A percentile compares a stretch with the other conserved stretches of the same genome.
Conservation (phyloP, 176 grass and related monocot species). For the Avena sativa region DNA sequence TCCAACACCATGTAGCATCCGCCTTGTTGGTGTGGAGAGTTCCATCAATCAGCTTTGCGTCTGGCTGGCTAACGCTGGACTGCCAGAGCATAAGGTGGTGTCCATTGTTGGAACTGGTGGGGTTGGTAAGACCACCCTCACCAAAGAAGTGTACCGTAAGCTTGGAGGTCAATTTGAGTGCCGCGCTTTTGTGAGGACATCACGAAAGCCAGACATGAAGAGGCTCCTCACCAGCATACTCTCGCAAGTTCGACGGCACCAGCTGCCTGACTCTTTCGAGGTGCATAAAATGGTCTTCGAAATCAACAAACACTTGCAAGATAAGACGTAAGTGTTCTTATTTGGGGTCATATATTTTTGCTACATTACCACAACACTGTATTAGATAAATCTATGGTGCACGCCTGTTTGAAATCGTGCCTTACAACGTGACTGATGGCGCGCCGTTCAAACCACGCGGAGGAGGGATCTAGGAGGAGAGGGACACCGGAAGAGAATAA, state of each 20-base stretch:
- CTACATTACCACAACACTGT: too few species aligned
- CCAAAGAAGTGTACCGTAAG: not conserved
- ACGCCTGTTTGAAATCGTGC: too few species aligned
- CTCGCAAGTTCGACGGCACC: not conserved
- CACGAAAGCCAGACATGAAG: constrained; percentile 29
- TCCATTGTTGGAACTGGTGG: constrained; percentile 18
- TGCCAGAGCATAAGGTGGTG: not conserved
- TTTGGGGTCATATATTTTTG: too few species aligned
- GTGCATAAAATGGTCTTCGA: not conserved
- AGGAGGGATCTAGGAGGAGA: too few species aligned
- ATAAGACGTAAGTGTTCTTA: constrained; percentile 27
- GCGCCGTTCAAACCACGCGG: too few species aligned
- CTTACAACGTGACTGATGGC: too few species aligned
- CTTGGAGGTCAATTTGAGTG: not conserved
- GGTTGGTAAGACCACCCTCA: constrained; percentile 38
- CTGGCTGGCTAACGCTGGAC: not conserved
- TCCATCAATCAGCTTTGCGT: not conserved
- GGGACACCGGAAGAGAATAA: too few species aligned
- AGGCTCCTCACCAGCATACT: constrained; percentile 29
- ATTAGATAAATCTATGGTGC: too few species aligned
- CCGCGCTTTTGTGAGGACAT: not conserved
- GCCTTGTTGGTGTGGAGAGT: not conserved
- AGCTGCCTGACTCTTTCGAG: not conserved
- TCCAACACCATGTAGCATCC: too few species aligned
- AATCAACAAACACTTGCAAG: not conserved